phyloP scores from a whole-genome alignment of 257 asterid genomes.

The Solanum chmielewskii region DNA sequence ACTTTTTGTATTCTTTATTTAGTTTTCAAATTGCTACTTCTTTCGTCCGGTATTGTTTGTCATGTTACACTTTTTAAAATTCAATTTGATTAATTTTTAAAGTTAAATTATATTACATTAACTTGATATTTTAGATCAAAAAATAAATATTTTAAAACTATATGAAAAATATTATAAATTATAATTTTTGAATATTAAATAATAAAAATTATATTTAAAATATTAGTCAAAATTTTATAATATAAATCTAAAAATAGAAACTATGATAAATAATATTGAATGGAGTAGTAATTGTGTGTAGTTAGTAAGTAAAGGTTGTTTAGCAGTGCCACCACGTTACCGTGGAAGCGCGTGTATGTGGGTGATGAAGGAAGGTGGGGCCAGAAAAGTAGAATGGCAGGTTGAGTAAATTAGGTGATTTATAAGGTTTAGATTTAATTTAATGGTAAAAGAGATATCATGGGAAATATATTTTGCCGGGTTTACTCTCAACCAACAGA shows the following conservation, averaged over 20 bases:
- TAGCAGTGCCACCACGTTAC: not conserved
- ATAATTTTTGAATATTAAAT: too few species aligned
- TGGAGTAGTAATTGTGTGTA: accelerated
- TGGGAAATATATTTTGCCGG: not conserved
- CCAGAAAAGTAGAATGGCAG: not conserved
- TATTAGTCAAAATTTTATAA: too few species aligned
- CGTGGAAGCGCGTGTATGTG: not conserved
- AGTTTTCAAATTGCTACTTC: too few species aligned
- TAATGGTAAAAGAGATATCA: not conserved
- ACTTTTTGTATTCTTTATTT: too few species aligned
- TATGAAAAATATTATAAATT: too few species aligned
- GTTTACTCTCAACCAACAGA: slow-evolving; percentile 1
- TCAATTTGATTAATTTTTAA: accelerated
- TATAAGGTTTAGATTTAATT: not conserved
- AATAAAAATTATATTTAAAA: too few species aligned
- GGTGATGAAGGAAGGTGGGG: not conserved
- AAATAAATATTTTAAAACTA: too few species aligned
- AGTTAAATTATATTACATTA: too few species aligned
- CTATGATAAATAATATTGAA: too few species aligned
- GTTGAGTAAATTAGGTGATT: not conserved
- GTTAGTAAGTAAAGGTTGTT: not conserved
- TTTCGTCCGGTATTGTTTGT: accelerated
- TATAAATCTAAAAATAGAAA: accelerated
- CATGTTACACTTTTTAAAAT: accelerated
- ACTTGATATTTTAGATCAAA: too few species aligned